Evolutionary conservation across 768 basidiomycete species (phyloP), one percentile per base, ranked within the genome.

Genomic region (Leccinellum rugosiceps): DNA sequence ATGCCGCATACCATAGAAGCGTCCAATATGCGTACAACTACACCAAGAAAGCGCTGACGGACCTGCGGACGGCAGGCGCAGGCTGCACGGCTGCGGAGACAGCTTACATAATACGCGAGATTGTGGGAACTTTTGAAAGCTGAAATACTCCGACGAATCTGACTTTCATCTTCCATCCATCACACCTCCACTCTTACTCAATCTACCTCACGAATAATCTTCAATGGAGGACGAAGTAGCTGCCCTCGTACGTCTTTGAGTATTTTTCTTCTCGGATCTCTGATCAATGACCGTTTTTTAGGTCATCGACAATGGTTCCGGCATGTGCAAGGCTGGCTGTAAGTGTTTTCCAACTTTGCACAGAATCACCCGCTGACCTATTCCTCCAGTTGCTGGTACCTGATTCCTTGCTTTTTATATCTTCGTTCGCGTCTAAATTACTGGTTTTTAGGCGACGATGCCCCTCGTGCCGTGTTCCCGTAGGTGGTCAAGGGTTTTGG

Each of bases 241-340:
- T 58, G 83, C 78, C 67, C 75, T 81, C 70, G 78, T 80, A 60
- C 76, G 72, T 11, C 1, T 35, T 45, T 41, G 2, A 9, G 1
- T 6, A 52, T 17, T 4, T 1, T 0, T 35, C 43, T 30, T 26
- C 38, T 46, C 60, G 35, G 19, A 46, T 58, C 21, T 23, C 47
- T 58, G 41, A 63, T 41, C 19, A 15, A 51, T 41, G 28, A 28
- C 23, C 49, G 30, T 17, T 63, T 14, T 2, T n/a, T 50, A 90
- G 89, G 90, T 92, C 76, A 88, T 91, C 73, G 89, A 93, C 77
- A 92, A 92, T 75, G 93, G 92, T 72, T 98, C 95, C 72, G 96
- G 95, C 78, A 98, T 98, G 95, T 98, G 95, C 89, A 98, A 98
- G 81, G 96, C 96, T 85, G 96, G 97, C 78, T 94, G 91, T 92